Percentiles rank a stretch among this genome's conserved stretches.
These are phyloP conservation scores for Solanum ossicruentum DNA, from an alignment of 257 asterid genomes.

Conservation along the genomic window DNA sequence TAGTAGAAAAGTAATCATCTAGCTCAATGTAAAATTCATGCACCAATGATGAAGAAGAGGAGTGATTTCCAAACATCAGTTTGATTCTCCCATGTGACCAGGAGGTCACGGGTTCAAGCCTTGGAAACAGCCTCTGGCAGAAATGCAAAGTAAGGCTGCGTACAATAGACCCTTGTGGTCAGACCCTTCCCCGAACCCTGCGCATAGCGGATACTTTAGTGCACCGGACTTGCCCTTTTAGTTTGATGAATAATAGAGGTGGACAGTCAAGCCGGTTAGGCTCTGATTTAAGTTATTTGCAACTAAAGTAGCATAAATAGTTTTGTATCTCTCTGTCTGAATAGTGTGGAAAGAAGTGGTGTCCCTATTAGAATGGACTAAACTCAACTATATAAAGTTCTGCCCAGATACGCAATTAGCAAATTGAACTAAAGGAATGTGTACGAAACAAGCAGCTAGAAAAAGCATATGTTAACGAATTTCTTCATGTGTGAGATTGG, in stretches of 20 bases:
- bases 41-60: background rate
- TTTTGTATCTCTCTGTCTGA: background rate
- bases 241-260: background rate
- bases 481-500: background rate
- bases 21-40: background rate
- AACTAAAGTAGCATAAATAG: background rate
- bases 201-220: too few species aligned
- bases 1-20: background rate
- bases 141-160: too few species aligned
- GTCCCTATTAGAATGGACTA: background rate
- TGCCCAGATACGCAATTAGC: background rate
- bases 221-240: too few species aligned
- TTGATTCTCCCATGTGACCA: background rate
- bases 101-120: too few species aligned
- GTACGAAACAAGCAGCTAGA: background rate
- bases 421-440: background rate
- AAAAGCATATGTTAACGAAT: background rate
- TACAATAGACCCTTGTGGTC: too few species aligned
- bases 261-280: background rate
- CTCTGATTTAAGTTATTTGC: background rate
- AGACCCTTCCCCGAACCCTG: too few species aligned
- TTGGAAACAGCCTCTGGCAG: too few species aligned
- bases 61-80: background rate
- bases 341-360: background rate
- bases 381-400: background rate